phyloP scores from a whole-genome alignment of 768 basidiomycete genomes.

The Mycena vitilis region DNA sequence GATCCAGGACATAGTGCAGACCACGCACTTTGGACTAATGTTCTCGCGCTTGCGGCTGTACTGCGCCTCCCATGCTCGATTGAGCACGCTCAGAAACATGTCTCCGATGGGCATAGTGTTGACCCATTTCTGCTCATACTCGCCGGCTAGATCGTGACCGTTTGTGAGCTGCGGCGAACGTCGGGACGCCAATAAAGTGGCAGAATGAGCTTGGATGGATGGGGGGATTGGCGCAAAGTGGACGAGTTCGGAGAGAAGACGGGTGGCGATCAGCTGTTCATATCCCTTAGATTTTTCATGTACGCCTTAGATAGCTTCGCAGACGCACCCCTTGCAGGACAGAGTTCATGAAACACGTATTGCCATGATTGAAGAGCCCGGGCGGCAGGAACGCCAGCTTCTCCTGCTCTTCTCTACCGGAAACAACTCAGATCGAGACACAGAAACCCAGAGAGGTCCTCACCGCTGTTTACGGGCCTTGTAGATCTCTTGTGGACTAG shows the following conservation, averaged over 20 bases:
- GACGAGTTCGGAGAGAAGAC: slow-evolving; percentile 66
- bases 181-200: slow-evolving; percentile 54
- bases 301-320: slow-evolving; percentile 42
- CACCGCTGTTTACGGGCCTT: slow-evolving; percentile 29
- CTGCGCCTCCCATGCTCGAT: slow-evolving; percentile 74
- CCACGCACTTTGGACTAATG: slow-evolving; percentile 75
- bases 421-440: slow-evolving; percentile 12
- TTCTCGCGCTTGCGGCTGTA: slow-evolving; percentile 59
- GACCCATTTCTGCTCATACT: slow-evolving; percentile 63
- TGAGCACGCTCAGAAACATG: slow-evolving; percentile 69
- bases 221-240: slow-evolving; percentile 63
- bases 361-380: slow-evolving; percentile 83
- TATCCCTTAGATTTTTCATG: slow-evolving; percentile 15
- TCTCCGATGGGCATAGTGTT: slow-evolving; percentile 79
- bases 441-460: neutral
- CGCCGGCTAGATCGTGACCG: slow-evolving; percentile 66
- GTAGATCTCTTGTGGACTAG: slow-evolving; percentile 32
- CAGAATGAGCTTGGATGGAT: slow-evolving; percentile 52
- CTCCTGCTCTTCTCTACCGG: slow-evolving; percentile 68
- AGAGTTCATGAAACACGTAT: slow-evolving; percentile 97
- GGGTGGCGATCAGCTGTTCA: slow-evolving; percentile 75
- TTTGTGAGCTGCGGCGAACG: slow-evolving; percentile 79
- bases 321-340: slow-evolving; percentile 88
- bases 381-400: slow-evolving; percentile 72
- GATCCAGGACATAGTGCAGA: slow-evolving; percentile 4